Conservation (phyloP, 2,329 filamentous ascomycete genomes). For the Aureobasidium zeae region DNA sequence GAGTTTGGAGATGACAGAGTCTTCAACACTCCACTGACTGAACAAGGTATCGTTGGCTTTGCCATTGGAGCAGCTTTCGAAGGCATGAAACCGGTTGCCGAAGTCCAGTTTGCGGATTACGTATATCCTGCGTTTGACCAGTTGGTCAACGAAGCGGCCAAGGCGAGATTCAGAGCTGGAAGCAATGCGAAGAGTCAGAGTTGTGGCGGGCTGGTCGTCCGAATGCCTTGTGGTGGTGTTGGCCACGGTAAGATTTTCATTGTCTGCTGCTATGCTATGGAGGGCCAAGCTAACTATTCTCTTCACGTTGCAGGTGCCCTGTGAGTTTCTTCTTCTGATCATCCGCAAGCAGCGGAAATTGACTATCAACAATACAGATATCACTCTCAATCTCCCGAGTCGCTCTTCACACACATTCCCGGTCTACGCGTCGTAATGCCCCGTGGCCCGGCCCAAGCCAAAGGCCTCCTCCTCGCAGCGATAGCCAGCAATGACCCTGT, state of each 20-base stretch:
- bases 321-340: neutral
- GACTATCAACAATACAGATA: conserved; percentile 40
- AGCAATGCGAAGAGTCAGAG: conserved; percentile 30
- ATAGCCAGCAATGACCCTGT: conserved; percentile 77
- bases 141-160: conserved; percentile 86
- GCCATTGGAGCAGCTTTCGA: conserved; percentile 83
- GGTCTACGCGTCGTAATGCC: conserved; percentile 80
- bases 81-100: conserved; percentile 85
- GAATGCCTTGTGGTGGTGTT: conserved; percentile 85
- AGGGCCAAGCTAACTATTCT: neutral
- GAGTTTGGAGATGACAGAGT: conserved; percentile 82
- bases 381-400: conserved; percentile 83
- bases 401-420: conserved; percentile 79
- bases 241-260: conserved; percentile 79
- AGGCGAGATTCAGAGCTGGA: conserved; percentile 69
- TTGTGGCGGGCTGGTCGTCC: conserved; percentile 70
- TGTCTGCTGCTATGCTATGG: conserved; percentile 21
- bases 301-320: neutral
- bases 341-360: neutral
- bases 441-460: conserved; percentile 76
- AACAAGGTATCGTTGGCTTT: conserved; percentile 92
- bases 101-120: conserved; percentile 95
- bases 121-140: conserved; percentile 90
- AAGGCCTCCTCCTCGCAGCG: conserved; percentile 69
- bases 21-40: conserved; percentile 90